Conservation (phyloP, 371 early-diverging fungal genomes). For the Mucor mucedo region DNA sequence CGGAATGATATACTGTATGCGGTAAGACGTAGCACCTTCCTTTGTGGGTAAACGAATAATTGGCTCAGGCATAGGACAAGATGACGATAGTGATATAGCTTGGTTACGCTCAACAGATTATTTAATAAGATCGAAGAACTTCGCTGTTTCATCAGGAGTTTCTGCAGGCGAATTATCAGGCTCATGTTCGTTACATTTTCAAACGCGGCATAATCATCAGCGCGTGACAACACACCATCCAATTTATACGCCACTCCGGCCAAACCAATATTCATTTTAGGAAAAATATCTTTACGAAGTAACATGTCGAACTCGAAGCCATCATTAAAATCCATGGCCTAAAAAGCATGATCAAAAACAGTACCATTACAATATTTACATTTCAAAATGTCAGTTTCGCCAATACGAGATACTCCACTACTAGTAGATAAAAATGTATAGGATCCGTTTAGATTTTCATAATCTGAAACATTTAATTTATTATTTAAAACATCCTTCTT, state of each 20-base stretch:
- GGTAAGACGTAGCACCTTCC: constrained; percentile 3
- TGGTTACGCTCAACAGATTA: no score
- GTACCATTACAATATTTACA: constrained; percentile 7
- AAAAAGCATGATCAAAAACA: constrained; percentile 3
- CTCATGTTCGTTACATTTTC: not conserved
- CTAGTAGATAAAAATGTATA: no score
- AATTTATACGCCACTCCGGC: constrained; percentile 8
- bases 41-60: constrained; percentile 1
- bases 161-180: constrained; percentile 15
- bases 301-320: not conserved
- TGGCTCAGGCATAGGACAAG: constrained; percentile 4
- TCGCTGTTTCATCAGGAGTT: not conserved
- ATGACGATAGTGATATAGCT: not conserved
- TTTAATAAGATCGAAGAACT: not conserved
- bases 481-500: no score
- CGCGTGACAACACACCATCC: not conserved
- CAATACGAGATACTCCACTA: constrained; percentile 1
- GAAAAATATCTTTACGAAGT: not conserved
- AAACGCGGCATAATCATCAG: not conserved
- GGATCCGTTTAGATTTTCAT: no score
- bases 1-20: constrained; percentile 8
- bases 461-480: no score
- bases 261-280: constrained; percentile 8
- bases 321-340: constrained; percentile 10
- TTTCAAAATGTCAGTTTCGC: not conserved